These are phyloP conservation scores for Sporobolomyces pararoseus DNA, from an alignment of 768 basidiomycete genomes.

Conservation along the genomic window DNA sequence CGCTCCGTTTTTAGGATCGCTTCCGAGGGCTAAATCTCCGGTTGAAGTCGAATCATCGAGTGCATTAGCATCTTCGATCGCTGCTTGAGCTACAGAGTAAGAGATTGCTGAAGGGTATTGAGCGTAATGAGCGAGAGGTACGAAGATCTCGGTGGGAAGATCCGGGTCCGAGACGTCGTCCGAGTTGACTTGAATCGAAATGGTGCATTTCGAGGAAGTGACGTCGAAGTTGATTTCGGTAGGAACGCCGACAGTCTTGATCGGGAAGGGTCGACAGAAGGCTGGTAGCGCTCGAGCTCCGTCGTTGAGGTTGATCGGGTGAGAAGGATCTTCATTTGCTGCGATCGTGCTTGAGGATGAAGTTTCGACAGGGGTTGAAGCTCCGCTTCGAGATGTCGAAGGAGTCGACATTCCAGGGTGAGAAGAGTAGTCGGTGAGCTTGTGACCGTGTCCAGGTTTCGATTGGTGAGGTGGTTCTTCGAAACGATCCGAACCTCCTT, in stretches of 20 bases:
- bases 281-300: conserved; percentile 80
- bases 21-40: conserved; percentile 3
- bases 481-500: conserved; percentile 1
- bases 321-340: conserved; percentile 26
- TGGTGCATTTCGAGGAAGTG: conserved; percentile 63
- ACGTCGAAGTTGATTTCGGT: conserved; percentile 72
- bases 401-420: conserved; percentile 8
- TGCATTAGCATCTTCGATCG: conserved; percentile 16
- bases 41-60: background rate
- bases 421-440: background rate
- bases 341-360: conserved; percentile 1
- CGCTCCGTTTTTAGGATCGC: background rate
- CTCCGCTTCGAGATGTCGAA: background rate
- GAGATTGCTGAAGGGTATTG: conserved; percentile 44
- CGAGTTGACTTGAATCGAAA: conserved; percentile 61
- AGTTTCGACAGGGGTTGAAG: background rate
- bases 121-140: conserved; percentile 87
- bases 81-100: conserved; percentile 25
- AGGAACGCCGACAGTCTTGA: conserved; percentile 66
- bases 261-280: conserved; percentile 78
- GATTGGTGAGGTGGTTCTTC: background rate
- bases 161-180: conserved; percentile 56
- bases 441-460: background rate
- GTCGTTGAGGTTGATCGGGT: conserved; percentile 58
- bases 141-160: conserved; percentile 79